Evolutionary conservation across 192 early-diverging fungal genomes (phyloP).

Genomic region (Backusella australiensis): DNA sequence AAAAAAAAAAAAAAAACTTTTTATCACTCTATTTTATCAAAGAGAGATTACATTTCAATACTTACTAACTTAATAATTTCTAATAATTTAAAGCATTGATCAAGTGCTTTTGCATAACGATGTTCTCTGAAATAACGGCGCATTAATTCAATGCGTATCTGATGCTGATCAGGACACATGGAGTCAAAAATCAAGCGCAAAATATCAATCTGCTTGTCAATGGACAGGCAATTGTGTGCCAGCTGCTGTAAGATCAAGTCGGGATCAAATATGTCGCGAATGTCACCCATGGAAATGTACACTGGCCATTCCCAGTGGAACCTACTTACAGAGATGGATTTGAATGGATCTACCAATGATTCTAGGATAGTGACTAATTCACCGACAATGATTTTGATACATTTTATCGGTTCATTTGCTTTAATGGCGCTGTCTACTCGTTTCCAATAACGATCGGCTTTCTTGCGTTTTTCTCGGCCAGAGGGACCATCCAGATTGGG

Average conservation of each 20-base stretch:
- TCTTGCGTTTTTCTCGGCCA: slow-evolving; percentile 49
- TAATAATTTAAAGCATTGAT: slow-evolving; percentile 71
- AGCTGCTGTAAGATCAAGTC: slow-evolving; percentile 60
- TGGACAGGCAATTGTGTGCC: slow-evolving; percentile 58
- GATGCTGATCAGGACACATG: slow-evolving; percentile 2
- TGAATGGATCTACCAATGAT: neutral
- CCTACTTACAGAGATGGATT: neutral
- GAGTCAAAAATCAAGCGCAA: neutral
- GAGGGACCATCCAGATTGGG: slow-evolving; percentile 68
- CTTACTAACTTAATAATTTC: slow-evolving; percentile 48
- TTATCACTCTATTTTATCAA: too few species aligned
- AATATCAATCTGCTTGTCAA: neutral
- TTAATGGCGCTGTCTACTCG: slow-evolving; percentile 46
- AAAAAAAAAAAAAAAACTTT: neutral
- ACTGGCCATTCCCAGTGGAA: slow-evolving; percentile 30
- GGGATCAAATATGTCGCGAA: slow-evolving; percentile 54
- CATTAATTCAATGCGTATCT: slow-evolving; percentile 7
- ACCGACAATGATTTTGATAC: neutral
- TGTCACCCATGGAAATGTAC: slow-evolving; percentile 13
- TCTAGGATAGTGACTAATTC: neutral
- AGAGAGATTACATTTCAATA: neutral
- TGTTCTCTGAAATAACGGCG: slow-evolving; percentile 6
- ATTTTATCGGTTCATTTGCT: neutral
- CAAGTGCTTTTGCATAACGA: slow-evolving; percentile 56
- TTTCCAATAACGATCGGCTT: slow-evolving; percentile 70